These are phyloP conservation scores for Simplicillium aogashimaense DNA, from an alignment of 2,329 filamentous ascomycete species.

Conservation along the genomic window DNA sequence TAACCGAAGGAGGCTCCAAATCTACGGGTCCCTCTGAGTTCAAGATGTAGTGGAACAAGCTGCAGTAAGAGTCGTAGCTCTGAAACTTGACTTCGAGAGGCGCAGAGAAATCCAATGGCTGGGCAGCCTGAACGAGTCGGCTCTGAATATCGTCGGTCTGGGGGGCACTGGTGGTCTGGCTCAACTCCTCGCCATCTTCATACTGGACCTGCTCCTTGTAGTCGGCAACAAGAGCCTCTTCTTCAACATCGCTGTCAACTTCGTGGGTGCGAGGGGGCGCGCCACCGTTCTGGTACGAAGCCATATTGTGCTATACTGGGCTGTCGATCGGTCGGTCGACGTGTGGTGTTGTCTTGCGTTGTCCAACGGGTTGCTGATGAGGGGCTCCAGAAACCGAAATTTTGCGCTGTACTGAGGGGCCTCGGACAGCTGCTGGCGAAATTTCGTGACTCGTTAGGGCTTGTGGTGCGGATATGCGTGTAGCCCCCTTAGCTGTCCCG, in stretches of 20 bases:
- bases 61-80: slow-evolving; percentile 99
- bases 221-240: slow-evolving; percentile 91
- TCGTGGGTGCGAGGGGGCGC: slow-evolving; percentile 51
- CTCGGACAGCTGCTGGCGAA: slow-evolving; percentile 17
- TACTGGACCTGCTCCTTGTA: slow-evolving; percentile 96
- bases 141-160: slow-evolving; percentile 89
- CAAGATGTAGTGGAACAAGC: slow-evolving; percentile 96
- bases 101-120: slow-evolving; percentile 91
- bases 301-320: slow-evolving; percentile 35
- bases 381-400: slow-evolving; percentile 22
- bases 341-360: no score
- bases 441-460: slow-evolving; percentile 28
- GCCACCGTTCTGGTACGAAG: slow-evolving; percentile 51
- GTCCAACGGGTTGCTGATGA: slow-evolving; percentile 5
- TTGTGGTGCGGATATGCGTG: slow-evolving; percentile 23
- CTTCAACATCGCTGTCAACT: slow-evolving; percentile 89
- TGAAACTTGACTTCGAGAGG: slow-evolving; percentile 95
- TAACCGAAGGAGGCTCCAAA: slow-evolving; percentile 88
- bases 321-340: slow-evolving; percentile 7
- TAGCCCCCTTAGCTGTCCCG: slow-evolving; percentile 11
- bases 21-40: slow-evolving; percentile 99
- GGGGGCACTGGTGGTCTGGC: slow-evolving; percentile 61
- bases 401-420: slow-evolving; percentile 21
- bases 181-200: slow-evolving; percentile 74
- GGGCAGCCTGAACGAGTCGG: slow-evolving; percentile 81